phyloP scores from a whole-genome alignment of 345 rosid genomes.

The Gossypium turneri region DNA sequence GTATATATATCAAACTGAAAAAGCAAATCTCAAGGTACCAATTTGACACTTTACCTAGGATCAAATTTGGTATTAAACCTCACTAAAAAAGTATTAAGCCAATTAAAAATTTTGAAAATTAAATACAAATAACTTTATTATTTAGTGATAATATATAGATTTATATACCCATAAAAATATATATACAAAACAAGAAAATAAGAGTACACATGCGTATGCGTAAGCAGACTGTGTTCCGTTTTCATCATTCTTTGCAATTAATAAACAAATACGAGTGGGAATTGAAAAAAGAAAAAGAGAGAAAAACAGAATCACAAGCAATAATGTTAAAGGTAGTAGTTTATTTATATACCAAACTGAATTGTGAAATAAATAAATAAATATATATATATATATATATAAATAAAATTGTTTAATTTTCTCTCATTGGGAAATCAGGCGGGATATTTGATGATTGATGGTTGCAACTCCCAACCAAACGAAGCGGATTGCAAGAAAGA shows the following conservation, averaged over 20 bases:
- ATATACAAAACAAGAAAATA: no score
- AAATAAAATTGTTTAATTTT: neutral
- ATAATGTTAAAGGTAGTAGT: neutral
- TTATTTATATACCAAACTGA: neutral
- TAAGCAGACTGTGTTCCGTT: neutral
- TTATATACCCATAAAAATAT: no score
- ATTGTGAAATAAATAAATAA: neutral
- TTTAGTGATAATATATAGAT: no score
- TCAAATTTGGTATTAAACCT: no score
- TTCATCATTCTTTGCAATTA: no score
- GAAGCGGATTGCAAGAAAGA: neutral
- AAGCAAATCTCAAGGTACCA: no score
- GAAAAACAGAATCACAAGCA: neutral
- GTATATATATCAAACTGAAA: no score
- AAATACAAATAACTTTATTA: no score
- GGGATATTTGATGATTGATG: neutral
- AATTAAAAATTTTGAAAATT: no score
- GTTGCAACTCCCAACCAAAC: constrained; percentile 6
- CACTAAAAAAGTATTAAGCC: no score
- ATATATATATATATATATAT: no score
- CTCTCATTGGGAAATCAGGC: neutral
- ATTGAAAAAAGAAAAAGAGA: neutral
- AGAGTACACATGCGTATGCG: neutral
- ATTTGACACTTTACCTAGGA: no score
- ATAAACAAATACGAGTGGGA: neutral